A percentile compares a stretch with the other conserved stretches of the same genome.
These are phyloP conservation scores for Cyberlindnera veronae DNA, from an alignment of 805 yeast genomes.

Conservation along the genomic window DNA sequence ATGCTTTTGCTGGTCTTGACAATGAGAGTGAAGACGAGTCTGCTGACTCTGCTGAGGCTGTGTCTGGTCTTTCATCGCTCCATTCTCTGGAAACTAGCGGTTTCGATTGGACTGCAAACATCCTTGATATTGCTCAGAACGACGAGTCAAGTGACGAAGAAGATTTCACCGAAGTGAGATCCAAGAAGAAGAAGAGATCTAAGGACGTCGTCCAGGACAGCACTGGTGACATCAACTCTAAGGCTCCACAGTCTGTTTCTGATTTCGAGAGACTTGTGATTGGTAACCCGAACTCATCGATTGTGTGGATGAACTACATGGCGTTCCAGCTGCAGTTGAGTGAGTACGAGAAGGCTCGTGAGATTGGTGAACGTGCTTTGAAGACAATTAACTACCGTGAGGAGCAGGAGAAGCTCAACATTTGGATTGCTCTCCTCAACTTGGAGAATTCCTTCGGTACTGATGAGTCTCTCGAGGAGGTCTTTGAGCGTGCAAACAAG, in stretches of 20 bases:
- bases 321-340: conserved; percentile 94
- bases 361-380: conserved; percentile 87
- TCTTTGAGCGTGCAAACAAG: conserved; percentile 81
- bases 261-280: conserved; percentile 91
- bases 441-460: conserved; percentile 93
- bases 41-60: conserved; percentile 25
- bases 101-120: conserved; percentile 94
- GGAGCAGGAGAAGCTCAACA: conserved; percentile 87
- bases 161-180: conserved; percentile 41
- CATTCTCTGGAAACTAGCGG: conserved; percentile 76
- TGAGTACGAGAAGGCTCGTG: conserved; percentile 92
- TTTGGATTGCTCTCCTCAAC: conserved; percentile 94
- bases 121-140: conserved; percentile 74
- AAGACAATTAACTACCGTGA: conserved; percentile 87
- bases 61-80: conserved; percentile 24
- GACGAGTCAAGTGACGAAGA: conserved; percentile 50
- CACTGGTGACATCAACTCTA: conserved; percentile 77
- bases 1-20: conserved; percentile 29
- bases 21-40: conserved; percentile 26
- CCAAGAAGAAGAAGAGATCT: conserved; percentile 43
- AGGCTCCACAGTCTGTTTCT: conserved; percentile 85
- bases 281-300: conserved; percentile 91
- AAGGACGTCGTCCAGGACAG: conserved; percentile 59
- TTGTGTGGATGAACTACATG: conserved; percentile 97
- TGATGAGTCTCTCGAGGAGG: conserved; percentile 73